phyloP scores from a whole-genome alignment of 768 basidiomycete species.

The Tulasnella sp. region DNA sequence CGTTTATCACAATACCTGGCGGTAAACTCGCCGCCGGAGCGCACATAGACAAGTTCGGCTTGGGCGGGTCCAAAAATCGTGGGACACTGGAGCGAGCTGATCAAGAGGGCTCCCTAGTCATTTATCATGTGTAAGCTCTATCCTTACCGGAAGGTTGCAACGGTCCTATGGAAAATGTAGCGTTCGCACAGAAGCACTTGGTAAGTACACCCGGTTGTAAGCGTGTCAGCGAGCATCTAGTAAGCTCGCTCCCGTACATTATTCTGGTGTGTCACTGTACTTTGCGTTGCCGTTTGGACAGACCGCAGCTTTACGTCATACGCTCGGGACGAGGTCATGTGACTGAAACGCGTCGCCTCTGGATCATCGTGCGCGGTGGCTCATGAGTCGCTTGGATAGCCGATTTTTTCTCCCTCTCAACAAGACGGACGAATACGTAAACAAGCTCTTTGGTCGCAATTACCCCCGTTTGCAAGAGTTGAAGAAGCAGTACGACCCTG shows the following conservation, averaged over 20 bases:
- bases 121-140: constrained; percentile 24
- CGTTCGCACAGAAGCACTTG: constrained; percentile 3
- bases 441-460: constrained; percentile 32
- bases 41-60: background rate
- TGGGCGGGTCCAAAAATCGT: background rate
- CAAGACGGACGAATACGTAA: constrained; percentile 16
- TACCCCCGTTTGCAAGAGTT: constrained; percentile 32
- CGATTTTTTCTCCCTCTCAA: background rate
- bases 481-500: constrained; percentile 37
- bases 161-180: constrained; percentile 23
- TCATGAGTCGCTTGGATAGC: constrained; percentile 17
- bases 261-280: background rate
- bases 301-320: background rate
- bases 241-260: background rate
- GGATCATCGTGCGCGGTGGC: background rate
- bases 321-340: background rate
- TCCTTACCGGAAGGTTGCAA: background rate
- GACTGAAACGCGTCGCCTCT: background rate
- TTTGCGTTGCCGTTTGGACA: background rate
- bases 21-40: background rate
- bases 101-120: background rate
- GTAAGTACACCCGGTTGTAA: background rate
- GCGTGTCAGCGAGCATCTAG: background rate
- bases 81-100: constrained; percentile 17
- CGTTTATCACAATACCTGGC: background rate